Evolutionary conservation across 495 filamentous ascomycete genomes (phyloP).

Genomic region (Aspergillus indologenus): DNA sequence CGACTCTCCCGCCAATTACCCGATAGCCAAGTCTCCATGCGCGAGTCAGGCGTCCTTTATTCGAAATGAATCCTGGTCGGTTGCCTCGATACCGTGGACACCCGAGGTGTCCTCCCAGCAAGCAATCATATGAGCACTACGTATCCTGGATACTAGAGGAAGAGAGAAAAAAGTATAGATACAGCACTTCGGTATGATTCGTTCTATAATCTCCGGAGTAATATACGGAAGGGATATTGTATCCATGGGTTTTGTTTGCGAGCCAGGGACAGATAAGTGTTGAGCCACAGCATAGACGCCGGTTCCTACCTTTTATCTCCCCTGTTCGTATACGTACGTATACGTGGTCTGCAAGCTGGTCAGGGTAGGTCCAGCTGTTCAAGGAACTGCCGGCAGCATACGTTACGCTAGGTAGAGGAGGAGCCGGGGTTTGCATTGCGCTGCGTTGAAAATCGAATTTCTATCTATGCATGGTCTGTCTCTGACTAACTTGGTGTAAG

Average conservation of each 20-base stretch:
- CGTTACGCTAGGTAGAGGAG: neutral
- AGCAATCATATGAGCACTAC: neutral
- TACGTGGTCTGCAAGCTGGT: neutral
- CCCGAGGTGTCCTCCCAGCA: too few species aligned
- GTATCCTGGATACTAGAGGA: neutral
- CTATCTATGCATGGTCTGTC: neutral
- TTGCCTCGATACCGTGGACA: neutral
- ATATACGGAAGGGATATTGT: neutral
- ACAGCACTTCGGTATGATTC: neutral
- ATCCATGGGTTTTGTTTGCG: neutral
- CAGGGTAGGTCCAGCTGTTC: neutral
- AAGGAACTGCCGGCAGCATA: neutral
- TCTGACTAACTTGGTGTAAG: too few species aligned
- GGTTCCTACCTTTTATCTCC: neutral
- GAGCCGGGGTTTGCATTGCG: neutral
- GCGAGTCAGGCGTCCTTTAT: neutral
- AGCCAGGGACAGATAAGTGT: neutral
- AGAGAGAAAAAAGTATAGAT: too few species aligned
- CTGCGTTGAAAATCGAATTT: neutral
- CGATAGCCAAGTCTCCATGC: neutral
- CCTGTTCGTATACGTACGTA: neutral
- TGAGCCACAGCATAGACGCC: too few species aligned
- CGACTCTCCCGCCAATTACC: too few species aligned
- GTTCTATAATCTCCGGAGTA: neutral
- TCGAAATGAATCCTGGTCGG: neutral